Evolutionary conservation across 331 rosid genomes (phyloP).

Genomic region (Acacia concinna): DNA sequence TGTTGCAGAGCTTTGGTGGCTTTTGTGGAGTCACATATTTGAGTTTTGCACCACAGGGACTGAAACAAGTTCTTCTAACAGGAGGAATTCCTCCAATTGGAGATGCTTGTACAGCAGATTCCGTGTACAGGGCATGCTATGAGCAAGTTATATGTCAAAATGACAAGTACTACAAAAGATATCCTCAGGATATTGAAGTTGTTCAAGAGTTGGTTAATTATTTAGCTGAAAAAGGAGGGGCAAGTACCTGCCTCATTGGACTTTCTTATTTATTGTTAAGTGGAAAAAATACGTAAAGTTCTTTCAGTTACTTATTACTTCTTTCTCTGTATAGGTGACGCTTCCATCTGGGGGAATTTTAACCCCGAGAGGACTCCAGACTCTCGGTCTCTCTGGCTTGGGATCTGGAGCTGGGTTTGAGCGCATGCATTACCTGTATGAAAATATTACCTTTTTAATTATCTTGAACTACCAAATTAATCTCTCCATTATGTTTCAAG

Average conservation of each 20-base stretch:
- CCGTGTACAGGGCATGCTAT: conserved; percentile 71
- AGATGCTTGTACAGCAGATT: conserved; percentile 72
- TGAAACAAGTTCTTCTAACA: conserved; percentile 80
- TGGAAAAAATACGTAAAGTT: conserved; percentile 17
- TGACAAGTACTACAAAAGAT: conserved; percentile 90
- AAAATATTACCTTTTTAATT: conserved; percentile 6
- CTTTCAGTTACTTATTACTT: conserved; percentile 23
- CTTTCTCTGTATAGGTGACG: conserved; percentile 50
- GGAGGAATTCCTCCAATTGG: conserved; percentile 94
- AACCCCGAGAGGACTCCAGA: conserved; percentile 85
- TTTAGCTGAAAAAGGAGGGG: conserved; percentile 81
- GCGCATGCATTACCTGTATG: conserved; percentile 89
- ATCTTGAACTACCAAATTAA: conserved; percentile 12
- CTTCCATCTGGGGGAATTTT: conserved; percentile 97
- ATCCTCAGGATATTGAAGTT: conserved; percentile 77
- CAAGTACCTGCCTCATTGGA: conserved; percentile 36
- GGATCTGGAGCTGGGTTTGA: conserved; percentile 87
- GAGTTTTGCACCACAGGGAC: conserved; percentile 89
- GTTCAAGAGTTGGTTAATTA: conserved; percentile 77
- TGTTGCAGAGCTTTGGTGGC: conserved; percentile 89
- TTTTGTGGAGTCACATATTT: conserved; percentile 92
- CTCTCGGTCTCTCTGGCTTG: conserved; percentile 76
- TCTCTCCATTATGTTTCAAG: conserved; percentile 21
- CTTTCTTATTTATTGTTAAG: conserved; percentile 31
- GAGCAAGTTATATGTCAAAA: conserved; percentile 67